These are phyloP conservation scores for Suillus paluster DNA, from an alignment of 768 basidiomycete genomes.

Conservation along the genomic window DNA sequence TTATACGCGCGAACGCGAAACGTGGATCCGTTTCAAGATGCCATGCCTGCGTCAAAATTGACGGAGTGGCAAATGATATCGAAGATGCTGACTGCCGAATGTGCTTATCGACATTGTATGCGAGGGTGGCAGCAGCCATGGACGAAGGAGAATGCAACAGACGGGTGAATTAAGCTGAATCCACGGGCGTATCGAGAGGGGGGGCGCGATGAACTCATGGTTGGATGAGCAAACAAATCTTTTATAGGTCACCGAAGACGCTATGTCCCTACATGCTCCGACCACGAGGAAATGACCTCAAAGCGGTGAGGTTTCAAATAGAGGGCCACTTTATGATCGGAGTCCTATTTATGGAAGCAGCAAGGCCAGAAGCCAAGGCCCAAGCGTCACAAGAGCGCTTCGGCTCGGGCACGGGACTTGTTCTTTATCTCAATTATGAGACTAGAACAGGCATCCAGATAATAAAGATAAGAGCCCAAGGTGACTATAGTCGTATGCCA, in stretches of 20 bases:
- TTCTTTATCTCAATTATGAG: not conserved
- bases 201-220: not conserved
- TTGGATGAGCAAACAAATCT: not conserved
- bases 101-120: not conserved
- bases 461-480: not conserved
- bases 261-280: constrained; percentile 12
- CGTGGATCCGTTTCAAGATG: constrained; percentile 20
- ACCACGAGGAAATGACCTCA: constrained; percentile 10
- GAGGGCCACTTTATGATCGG: not conserved
- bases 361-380: constrained; percentile 4
- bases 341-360: constrained; percentile 1
- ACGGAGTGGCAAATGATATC: constrained; percentile 26
- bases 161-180: not conserved
- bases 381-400: constrained; percentile 1
- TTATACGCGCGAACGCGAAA: constrained; percentile 43
- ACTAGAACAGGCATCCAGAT: not conserved
- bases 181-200: not conserved
- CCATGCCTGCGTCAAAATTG: constrained; percentile 19
- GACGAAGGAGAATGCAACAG: not conserved
- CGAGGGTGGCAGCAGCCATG: not conserved
- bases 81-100: not conserved
- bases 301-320: constrained; percentile 10
- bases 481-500: not conserved
- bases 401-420: not conserved
- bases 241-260: constrained; percentile 15